phyloP scores from a whole-genome alignment of 805 yeast genomes.

The Cyberlindnera galapagoensis region DNA sequence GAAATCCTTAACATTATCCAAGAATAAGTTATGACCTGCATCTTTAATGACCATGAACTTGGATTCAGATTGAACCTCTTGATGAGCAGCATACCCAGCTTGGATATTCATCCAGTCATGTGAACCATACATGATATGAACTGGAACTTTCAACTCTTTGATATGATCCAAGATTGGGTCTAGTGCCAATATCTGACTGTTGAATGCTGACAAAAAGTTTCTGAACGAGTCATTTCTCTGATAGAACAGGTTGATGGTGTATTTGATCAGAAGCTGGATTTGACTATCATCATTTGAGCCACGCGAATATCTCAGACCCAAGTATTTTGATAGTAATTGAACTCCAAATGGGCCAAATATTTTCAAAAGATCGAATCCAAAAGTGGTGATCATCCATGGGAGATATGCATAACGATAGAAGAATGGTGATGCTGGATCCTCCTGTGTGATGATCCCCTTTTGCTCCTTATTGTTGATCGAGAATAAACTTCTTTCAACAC shows the following conservation, averaged over 20 bases:
- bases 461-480: slow-evolving; percentile 37
- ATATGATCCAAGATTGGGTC: slow-evolving; percentile 62
- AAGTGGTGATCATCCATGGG: slow-evolving; percentile 26
- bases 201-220: slow-evolving; percentile 13
- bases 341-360: slow-evolving; percentile 37
- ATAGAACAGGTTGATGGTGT: slow-evolving; percentile 17
- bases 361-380: slow-evolving; percentile 43
- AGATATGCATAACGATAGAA: slow-evolving; percentile 24
- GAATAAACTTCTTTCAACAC: slow-evolving; percentile 63
- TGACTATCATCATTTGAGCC: slow-evolving; percentile 13
- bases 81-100: slow-evolving; percentile 35
- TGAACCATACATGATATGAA: slow-evolving; percentile 48
- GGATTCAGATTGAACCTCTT: slow-evolving; percentile 10
- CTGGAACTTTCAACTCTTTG: slow-evolving; percentile 27
- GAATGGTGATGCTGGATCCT: slow-evolving; percentile 18
- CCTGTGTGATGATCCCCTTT: slow-evolving; percentile 6
- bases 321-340: slow-evolving; percentile 27
- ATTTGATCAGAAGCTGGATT: slow-evolving; percentile 15
- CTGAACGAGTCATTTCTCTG: slow-evolving; percentile 18
- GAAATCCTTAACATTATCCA: slow-evolving; percentile 57
- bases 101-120: slow-evolving; percentile 67
- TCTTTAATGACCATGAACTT: slow-evolving; percentile 32
- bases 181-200: slow-evolving; percentile 42
- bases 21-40: slow-evolving; percentile 72
- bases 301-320: slow-evolving; percentile 25